Percentiles rank a stretch among this genome's conserved stretches.
These are phyloP conservation scores for Plantago major DNA, from an alignment of 257 asterid genomes.

Conservation along the genomic window DNA sequence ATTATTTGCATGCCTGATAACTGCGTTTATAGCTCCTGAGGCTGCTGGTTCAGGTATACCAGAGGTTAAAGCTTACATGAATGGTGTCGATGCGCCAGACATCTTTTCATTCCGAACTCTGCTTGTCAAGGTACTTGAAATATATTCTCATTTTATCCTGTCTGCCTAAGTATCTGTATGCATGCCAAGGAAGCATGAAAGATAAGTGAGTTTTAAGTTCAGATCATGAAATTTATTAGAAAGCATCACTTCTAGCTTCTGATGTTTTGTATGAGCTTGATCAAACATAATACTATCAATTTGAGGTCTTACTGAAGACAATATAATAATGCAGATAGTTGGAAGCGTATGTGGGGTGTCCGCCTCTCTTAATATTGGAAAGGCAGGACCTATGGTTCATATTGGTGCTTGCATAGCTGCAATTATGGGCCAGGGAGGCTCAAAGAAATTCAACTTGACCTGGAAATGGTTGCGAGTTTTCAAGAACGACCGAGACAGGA, in stretches of 20 bases:
- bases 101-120: conserved; percentile 81
- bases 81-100: conserved; percentile 94
- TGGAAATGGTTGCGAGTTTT: conserved; percentile 76
- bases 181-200: background rate
- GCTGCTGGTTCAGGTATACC: conserved; percentile 99
- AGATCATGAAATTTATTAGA: background rate
- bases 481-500: conserved; percentile 79
- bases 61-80: conserved; percentile 97
- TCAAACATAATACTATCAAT: no score
- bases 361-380: conserved; percentile 80
- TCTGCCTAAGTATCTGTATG: background rate
- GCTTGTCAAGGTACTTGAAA: conserved; percentile 66
- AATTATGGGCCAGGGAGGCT: conserved; percentile 78
- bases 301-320: conserved; percentile 19
- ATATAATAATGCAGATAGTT: conserved; percentile 50
- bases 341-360: conserved; percentile 93
- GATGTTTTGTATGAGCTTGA: no score
- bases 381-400: conserved; percentile 97
- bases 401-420: conserved; percentile 90
- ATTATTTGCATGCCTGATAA: conserved; percentile 62
- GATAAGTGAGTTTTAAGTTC: background rate
- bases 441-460: conserved; percentile 57
- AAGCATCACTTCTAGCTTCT: background rate
- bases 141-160: background rate
- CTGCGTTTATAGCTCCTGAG: conserved; percentile 92